Evolutionary conservation across 2,329 filamentous ascomycete genomes (phyloP), one percentile per base, ranked within the genome.

Genomic region (Neoscytalidium dimidiatum): DNA sequence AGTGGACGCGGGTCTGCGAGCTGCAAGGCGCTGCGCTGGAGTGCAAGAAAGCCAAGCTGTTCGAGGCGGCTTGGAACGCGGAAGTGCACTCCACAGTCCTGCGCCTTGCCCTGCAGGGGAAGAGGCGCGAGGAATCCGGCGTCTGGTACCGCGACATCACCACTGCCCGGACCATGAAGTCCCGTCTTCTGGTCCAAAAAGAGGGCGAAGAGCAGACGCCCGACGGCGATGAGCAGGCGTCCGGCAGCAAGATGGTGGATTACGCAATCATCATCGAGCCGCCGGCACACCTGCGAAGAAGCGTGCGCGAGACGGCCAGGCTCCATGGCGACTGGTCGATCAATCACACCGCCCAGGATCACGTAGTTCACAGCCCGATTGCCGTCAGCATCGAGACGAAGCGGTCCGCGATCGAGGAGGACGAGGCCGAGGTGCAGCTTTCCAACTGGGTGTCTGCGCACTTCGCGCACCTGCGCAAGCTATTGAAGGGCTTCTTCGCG

Each of bases 331-430:
- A 14, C 9, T 4, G n/a, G 1, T 64, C 49, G 14, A 38, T 64
- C 28, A 67, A 67, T 31, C 65, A 65, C 17, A 67, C 62, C 26
- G 38, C 4, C n/a, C 33, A 53, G 33, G 29, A 46, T 3, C 62
- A 63, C 28, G 38, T 67, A 6, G 33, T 33, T 28, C 23, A 64
- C 11, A n/a, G 28, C 9, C 62, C 65, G 2, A 56, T 65, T 23
- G 52, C 52, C 5, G 33, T 67, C 9, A 62, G 65, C 19, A 62
- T 67, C 41, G 65, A 65, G 35, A 67, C 65, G 19, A 65, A 61
- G 44, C 19, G 46, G 3, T 26, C 62, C 7, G 49, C 8, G 3
- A 43, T 28, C 5, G 53, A 65, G 8, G 60, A 63, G 53, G 2
- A 29, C 1, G 44, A 29, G 23, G 65, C 65, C 3, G 31, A 53